These are phyloP conservation scores for Trichoderma gracile DNA, from an alignment of 2,329 filamentous ascomycete genomes.

Conservation along the genomic window DNA sequence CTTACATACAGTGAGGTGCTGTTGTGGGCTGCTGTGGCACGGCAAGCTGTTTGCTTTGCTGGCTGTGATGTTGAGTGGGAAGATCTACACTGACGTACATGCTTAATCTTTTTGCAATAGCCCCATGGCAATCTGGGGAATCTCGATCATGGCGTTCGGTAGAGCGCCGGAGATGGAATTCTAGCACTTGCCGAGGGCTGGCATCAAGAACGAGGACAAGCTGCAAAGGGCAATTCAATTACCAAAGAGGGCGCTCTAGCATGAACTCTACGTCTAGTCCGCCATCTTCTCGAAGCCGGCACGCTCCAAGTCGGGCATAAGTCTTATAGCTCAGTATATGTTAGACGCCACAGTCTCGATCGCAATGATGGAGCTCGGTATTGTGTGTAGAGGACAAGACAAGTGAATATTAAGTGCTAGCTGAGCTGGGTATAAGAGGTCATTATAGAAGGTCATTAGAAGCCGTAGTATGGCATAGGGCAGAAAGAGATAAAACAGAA, in stretches of 20 bases:
- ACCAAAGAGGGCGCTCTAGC: neutral
- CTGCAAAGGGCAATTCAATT: neutral
- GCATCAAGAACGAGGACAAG: neutral
- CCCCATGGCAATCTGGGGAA: neutral
- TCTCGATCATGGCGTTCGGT: constrained; percentile 11
- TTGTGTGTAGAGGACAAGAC: neutral
- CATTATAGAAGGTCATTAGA: constrained; percentile 9
- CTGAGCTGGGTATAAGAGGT: constrained; percentile 17
- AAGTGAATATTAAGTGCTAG: constrained; percentile 3
- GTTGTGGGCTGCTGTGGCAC: neutral
- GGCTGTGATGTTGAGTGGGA: neutral
- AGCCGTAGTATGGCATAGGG: neutral
- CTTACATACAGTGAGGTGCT: neutral
- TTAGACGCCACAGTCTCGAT: neutral
- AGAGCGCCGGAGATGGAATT: neutral
- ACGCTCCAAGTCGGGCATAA: neutral
- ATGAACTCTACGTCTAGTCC: neutral
- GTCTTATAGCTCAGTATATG: neutral
- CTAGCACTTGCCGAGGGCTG: too few species aligned
- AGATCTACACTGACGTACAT: neutral
- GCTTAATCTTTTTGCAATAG: too few species aligned
- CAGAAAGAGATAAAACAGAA: neutral
- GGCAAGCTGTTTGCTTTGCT: neutral
- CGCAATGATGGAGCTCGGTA: neutral
- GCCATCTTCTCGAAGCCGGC: neutral